Evolutionary conservation across 306 rosid species (phyloP), one percentile per base, ranked within the genome.

Genomic region (Trifolium subterraneum): DNA sequence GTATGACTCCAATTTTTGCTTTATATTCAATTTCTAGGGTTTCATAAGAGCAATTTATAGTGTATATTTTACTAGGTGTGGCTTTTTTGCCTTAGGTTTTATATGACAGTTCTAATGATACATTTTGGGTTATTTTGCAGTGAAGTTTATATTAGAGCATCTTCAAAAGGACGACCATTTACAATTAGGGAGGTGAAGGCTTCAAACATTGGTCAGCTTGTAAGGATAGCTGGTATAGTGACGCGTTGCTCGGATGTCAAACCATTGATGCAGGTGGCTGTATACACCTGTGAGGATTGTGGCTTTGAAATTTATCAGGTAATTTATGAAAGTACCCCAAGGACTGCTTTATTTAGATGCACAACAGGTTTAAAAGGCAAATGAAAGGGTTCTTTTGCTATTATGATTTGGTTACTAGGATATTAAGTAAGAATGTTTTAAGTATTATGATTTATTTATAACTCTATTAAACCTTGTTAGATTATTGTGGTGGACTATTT

Each of bases 251-350:
- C 99, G 6, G 99, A 92, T 81, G 99, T 95, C 50, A 95, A 95
- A 82, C 99, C 99, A 64, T 77, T 95, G 85, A 90, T 92, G 99
- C 87, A 90, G 79, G 99, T 95, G 72, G 98, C 99, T 73, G 98
- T 95, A 20, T 95, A 95, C 80, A 95, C 98, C 9, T 95, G 99
- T 27, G 99, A 95, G 84, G 95, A 95, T 69, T 95, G 99, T 58
- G 99, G 97, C 73, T 95, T 92, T 76, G 99, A 95, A 91, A 95
- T 95, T 82, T 95, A 92, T 80, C 99, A 95, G 99, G 99, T 95
- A 71, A 79, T 79, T 78, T 31, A 15, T 23, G 50, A 23, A 45
- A 60, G 45, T 35, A 70, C 35, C 64, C 55, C 60, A 16, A 29
- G 33, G 33, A 29, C 39, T 70, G 61, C 41, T 70, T 33, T 39